Percentiles rank a stretch among this genome's conserved stretches.
Evolutionary conservation across 495 filamentous ascomycete species (phyloP).

Genomic region (Lasiosphaeris hirsuta): DNA sequence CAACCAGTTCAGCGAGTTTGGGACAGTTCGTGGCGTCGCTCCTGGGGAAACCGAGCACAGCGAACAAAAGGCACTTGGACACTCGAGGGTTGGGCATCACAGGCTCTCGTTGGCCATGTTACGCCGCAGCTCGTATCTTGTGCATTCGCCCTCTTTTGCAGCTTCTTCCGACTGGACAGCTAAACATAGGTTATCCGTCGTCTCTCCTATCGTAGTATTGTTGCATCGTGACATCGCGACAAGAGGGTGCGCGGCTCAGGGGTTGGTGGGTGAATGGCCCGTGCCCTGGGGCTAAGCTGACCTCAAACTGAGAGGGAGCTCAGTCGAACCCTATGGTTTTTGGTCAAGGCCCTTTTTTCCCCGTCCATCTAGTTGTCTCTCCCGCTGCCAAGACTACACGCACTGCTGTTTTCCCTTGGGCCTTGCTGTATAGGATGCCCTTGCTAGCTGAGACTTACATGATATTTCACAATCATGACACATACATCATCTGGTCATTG

Average conservation of each 20-base stretch:
- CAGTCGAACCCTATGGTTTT: neutral
- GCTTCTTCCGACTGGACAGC: conserved; percentile 7
- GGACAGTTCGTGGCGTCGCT: no score
- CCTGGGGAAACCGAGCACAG: no score
- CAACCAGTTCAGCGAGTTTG: no score
- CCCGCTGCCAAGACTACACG: no score
- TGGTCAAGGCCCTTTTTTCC: no score
- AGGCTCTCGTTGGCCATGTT: conserved; percentile 9
- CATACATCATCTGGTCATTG: no score
- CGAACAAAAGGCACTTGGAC: neutral
- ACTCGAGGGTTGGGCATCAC: conserved; percentile 7
- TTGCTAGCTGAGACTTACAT: no score
- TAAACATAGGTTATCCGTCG: neutral
- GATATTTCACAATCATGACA: no score
- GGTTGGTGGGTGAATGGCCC: neutral
- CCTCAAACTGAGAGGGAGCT: neutral
- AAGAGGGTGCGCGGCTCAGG: neutral
- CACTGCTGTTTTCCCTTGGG: no score
- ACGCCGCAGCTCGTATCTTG: conserved; percentile 28
- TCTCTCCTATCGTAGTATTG: neutral
- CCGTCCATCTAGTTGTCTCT: no score
- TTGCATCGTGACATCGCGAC: neutral
- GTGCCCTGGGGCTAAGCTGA: neutral
- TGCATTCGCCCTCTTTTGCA: neutral
- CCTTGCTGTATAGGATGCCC: no score